A percentile compares a stretch with the other conserved stretches of the same genome.
These are phyloP conservation scores for Cadophora sp. DNA, from an alignment of 2,329 filamentous ascomycete genomes.

Conservation along the genomic window DNA sequence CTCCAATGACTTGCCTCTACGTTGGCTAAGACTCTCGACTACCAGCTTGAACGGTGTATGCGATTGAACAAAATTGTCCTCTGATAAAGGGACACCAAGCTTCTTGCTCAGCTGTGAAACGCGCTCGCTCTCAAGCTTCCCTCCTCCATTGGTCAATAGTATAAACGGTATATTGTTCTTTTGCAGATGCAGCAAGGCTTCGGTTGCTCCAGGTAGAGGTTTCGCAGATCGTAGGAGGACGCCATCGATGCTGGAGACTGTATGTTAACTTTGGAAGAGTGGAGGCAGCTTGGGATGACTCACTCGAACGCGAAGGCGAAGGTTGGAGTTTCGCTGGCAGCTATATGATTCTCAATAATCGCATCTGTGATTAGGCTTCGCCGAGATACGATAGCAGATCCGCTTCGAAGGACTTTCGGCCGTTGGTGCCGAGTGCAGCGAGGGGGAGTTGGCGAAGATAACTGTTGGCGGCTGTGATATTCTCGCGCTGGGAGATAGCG, in stretches of 20 bases:
- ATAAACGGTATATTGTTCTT: conserved; percentile 85
- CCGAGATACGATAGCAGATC: not conserved
- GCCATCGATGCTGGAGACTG: conserved; percentile 71
- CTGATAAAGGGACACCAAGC: conserved; percentile 68
- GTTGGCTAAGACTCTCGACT: conserved; percentile 53
- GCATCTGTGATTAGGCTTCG: not conserved
- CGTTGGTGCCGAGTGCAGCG: not conserved
- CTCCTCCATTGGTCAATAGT: conserved; percentile 93
- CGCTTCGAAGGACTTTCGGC: not conserved
- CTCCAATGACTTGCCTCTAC: conserved; percentile 49
- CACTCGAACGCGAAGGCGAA: conserved; percentile 66
- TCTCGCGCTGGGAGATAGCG: not conserved
- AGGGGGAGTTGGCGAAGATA: not conserved
- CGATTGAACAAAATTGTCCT: conserved; percentile 81
- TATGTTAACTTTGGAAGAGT: conserved; percentile 20
- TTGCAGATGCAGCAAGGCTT: conserved; percentile 77
- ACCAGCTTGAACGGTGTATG: conserved; percentile 88
- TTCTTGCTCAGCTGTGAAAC: conserved; percentile 72
- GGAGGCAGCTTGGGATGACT: conserved; percentile 30
- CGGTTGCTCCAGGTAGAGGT: conserved; percentile 78
- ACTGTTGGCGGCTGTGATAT: not conserved
- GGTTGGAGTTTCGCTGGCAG: conserved; percentile 38
- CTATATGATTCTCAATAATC: not conserved
- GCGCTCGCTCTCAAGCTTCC: conserved; percentile 78
- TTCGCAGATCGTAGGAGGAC: conserved; percentile 87